Percentiles rank a stretch among this genome's conserved stretches.
Evolutionary conservation across 257 asterid genomes (phyloP).

Genomic region (Rauvolfia tetraphylla): DNA sequence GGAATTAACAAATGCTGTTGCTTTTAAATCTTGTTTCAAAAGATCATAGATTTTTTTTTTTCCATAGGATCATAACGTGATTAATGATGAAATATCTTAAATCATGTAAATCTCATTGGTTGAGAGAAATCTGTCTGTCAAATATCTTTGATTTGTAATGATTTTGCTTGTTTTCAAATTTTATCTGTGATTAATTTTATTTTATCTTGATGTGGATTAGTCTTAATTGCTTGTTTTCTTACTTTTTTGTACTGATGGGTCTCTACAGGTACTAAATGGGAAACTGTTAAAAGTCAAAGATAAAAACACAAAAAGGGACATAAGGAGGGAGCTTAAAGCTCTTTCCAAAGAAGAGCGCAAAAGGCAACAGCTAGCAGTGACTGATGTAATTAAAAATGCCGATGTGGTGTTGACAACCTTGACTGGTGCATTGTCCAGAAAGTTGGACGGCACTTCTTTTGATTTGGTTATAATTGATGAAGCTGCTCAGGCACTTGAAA

Average conservation of each 20-base stretch:
- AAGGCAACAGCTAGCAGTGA: slow-evolving; percentile 97
- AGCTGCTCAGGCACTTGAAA: slow-evolving; percentile 98
- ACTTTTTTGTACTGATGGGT: slow-evolving; percentile 12
- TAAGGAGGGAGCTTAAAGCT: slow-evolving; percentile 78
- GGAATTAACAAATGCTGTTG: background rate
- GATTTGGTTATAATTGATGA: slow-evolving; percentile 94
- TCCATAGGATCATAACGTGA: background rate
- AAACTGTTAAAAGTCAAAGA: slow-evolving; percentile 89
- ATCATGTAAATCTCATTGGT: background rate
- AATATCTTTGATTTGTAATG: background rate
- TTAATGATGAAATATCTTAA: background rate
- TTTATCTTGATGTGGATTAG: background rate
- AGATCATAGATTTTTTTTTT: background rate
- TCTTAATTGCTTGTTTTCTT: background rate
- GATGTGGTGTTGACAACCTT: slow-evolving; percentile 85
- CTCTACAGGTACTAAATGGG: slow-evolving; percentile 69
- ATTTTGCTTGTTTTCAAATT: background rate
- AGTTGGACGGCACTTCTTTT: slow-evolving; percentile 64
- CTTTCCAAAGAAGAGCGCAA: slow-evolving; percentile 89
- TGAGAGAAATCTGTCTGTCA: background rate
- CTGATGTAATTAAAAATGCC: slow-evolving; percentile 81
- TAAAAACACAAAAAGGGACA: slow-evolving; percentile 75
- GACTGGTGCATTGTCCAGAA: slow-evolving; percentile 83
- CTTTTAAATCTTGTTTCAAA: slow-evolving; percentile 2
- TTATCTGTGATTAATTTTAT: background rate